Evolutionary conservation across 306 rosid species (phyloP), one percentile per base, ranked within the genome.

Genomic region (Mucuna pruriens): DNA sequence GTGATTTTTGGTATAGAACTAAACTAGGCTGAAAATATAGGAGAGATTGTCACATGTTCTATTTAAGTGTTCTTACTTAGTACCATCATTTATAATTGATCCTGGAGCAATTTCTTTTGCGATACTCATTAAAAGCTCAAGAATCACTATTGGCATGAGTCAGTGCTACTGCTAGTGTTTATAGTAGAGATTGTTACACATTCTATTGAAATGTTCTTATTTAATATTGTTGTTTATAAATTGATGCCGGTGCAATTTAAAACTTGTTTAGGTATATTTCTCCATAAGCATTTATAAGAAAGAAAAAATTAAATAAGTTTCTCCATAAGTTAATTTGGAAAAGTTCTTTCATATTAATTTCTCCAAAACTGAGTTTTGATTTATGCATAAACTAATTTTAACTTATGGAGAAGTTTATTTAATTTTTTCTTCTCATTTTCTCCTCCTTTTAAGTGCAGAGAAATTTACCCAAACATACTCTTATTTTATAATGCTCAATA

Each of bases 1-100:
- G 45, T 9, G 2, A 20, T 68, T 68, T 54, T 33, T 44, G 48
- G 64, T 42, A 57, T 58, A 58, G 44, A 49, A 39, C 65, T 52
- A 64, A 51, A 17, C 16, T 66, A 66, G 62, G 76, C 76, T 40
- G 61, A 44, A 52, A 65, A 34, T 72, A 33, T 17, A 23, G 16
- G 51, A 70, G 60, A 61, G 20, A 44, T 79, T 57, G 5, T 60
- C 61, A 26, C 71, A 57, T 69, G 6, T 36, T 52, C 20, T 19
- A 7, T 8, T 57, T 25, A 80, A 57, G 36, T 60, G 25, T 26
- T n/a, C 44, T 26, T 8, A 11, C 42, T 25, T 34, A 26, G 40
- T 39, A 29, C 19, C 9, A 6, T 40, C 1, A n/a, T 57, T 52
- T 40, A 55, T 79, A 22, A 64, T 5, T 49, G 49, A 62, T 25